Conservation (phyloP, 2,329 filamentous ascomycete species). For the Ambrosiella xylebori region DNA sequence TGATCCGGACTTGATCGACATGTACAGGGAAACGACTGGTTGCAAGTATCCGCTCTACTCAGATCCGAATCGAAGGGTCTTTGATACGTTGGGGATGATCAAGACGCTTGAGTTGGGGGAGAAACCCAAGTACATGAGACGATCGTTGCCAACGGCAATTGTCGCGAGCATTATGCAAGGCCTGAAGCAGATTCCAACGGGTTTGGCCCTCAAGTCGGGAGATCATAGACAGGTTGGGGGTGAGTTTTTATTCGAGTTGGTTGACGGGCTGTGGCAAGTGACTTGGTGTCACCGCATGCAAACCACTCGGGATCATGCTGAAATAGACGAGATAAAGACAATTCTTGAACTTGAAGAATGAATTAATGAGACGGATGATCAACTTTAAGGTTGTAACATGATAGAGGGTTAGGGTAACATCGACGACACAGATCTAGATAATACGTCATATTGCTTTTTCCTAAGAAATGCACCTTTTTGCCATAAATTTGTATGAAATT, state of each 20-base stretch:
- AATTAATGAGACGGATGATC: background rate
- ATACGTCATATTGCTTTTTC: too few species aligned
- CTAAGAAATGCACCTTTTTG: too few species aligned
- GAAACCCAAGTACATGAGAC: constrained; percentile 47
- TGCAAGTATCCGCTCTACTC: constrained; percentile 61
- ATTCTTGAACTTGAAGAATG: background rate
- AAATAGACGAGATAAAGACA: constrained; percentile 45
- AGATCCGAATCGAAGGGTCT: constrained; percentile 52
- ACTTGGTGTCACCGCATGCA: constrained; percentile 73
- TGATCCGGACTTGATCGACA: constrained; percentile 46
- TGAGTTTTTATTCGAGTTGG: constrained; percentile 55
- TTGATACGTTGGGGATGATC: constrained; percentile 50
- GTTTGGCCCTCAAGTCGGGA: constrained; percentile 45
- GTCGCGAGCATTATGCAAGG: constrained; percentile 39
- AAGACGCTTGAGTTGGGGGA: constrained; percentile 42
- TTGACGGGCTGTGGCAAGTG: constrained; percentile 38
- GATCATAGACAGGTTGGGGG: constrained; percentile 55
- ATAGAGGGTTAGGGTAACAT: too few species aligned
- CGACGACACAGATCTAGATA: too few species aligned
- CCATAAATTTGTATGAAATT: background rate
- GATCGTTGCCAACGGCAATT: constrained; percentile 33
- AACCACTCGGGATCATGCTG: constrained; percentile 60
- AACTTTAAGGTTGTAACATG: too few species aligned
- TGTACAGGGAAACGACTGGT: constrained; percentile 44
- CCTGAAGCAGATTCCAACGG: constrained; percentile 38